Conservation (phyloP, 495 filamentous ascomycete genomes). For the Trichoderma orchidacearum region DNA sequence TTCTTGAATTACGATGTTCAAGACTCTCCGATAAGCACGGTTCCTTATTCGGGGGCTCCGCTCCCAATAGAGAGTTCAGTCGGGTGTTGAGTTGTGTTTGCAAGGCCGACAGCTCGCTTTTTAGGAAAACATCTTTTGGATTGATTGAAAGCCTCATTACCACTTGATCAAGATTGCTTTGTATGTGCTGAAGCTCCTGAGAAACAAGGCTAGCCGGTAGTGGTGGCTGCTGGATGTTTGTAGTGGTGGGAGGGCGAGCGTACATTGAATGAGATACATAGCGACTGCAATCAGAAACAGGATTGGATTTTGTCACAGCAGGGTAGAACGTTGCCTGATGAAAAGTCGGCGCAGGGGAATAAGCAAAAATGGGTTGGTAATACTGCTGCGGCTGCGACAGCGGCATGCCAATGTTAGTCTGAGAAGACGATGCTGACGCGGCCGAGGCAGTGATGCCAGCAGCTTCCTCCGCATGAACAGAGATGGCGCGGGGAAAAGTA, state of each 20-base stretch:
- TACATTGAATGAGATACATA: not conserved
- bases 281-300: not conserved
- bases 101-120: not conserved
- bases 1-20: not conserved
- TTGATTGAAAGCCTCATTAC: not conserved
- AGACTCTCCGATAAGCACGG: not conserved
- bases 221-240: not conserved
- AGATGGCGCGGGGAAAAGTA: not conserved
- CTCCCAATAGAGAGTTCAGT: not conserved
- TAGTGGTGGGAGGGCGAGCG: not conserved
- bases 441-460: not conserved
- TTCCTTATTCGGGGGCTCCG: not conserved
- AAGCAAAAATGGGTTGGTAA: not conserved
- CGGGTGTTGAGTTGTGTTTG: not conserved
- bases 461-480: not conserved
- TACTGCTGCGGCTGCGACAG: not conserved
- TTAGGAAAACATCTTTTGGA: not conserved
- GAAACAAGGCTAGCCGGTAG: not conserved
- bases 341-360: not conserved
- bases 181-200: not conserved
- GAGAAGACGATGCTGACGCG: not conserved
- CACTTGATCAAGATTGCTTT: not conserved
- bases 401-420: not conserved
- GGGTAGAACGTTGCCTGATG: not conserved
- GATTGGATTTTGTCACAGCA: not conserved